Evolutionary conservation across 805 yeast species (phyloP).

Genomic region (Myxozyma melibiosi): DNA sequence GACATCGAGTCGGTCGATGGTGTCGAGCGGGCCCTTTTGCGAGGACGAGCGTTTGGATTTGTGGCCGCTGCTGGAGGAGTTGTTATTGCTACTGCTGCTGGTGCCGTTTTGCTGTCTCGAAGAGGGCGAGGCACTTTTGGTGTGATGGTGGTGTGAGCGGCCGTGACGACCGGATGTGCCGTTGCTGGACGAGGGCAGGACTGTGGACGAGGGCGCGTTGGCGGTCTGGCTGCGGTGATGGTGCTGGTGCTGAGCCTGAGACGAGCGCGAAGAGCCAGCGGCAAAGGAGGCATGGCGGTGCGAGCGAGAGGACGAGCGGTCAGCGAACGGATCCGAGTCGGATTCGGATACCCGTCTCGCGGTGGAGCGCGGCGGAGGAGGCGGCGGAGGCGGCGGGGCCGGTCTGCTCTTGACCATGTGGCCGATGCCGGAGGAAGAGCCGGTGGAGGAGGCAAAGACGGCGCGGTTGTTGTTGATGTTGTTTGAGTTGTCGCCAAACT

Average conservation of each 20-base stretch:
- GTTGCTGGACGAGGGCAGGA: no score
- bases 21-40: slow-evolving; percentile 63
- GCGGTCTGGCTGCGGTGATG: slow-evolving; percentile 4
- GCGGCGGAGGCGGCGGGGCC: slow-evolving; percentile 11
- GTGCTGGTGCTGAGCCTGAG: not conserved
- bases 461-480: not conserved
- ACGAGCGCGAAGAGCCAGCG: not conserved
- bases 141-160: not conserved
- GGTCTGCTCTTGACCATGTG: slow-evolving; percentile 2
- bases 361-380: slow-evolving; percentile 8
- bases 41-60: not conserved
- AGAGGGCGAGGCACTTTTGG: slow-evolving; percentile 4
- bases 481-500: slow-evolving; percentile 4
- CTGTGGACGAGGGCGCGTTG: no score
- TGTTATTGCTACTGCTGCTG: slow-evolving; percentile 1
- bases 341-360: slow-evolving; percentile 8
- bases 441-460: slow-evolving; percentile 7
- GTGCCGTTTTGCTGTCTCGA: not conserved
- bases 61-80: not conserved
- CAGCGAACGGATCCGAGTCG: slow-evolving; percentile 4
- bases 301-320: not conserved
- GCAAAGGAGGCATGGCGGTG: slow-evolving; percentile 14
- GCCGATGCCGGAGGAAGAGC: slow-evolving; percentile 7
- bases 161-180: slow-evolving; percentile 1
- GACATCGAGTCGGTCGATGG: slow-evolving; percentile 93